A percentile compares a stretch with the other conserved stretches of the same genome.
Conservation (phyloP, 345 rosid species). For the Adansonia digitata region DNA sequence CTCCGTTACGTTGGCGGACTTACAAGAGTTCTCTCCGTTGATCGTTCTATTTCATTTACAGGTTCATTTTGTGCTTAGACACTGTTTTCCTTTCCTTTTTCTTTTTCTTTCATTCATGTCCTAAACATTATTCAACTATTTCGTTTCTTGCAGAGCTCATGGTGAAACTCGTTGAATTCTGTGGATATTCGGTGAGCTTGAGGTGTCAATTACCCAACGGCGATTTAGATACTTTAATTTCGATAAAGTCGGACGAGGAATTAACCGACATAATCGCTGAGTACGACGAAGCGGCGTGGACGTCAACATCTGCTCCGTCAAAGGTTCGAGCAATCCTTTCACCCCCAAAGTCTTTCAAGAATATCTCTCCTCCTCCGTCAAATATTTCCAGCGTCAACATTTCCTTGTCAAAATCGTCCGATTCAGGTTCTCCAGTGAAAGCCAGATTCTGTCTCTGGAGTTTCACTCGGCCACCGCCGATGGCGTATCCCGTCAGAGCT, state of each 20-base stretch:
- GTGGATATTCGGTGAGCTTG: constrained; percentile 38
- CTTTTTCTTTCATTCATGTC: background rate
- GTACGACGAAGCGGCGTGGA: constrained; percentile 30
- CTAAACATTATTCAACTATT: background rate
- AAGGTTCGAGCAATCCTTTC: constrained; percentile 54
- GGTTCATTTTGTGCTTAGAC: constrained; percentile 30
- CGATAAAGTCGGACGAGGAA: constrained; percentile 79
- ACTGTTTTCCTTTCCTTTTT: background rate
- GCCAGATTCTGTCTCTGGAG: constrained; percentile 8
- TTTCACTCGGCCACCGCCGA: constrained; percentile 20
- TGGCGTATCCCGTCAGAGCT: constrained; percentile 20
- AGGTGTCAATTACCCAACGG: constrained; percentile 73
- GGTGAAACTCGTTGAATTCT: constrained; percentile 34
- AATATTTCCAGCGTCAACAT: constrained; percentile 33
- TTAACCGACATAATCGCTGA: constrained; percentile 43
- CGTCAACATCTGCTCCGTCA: constrained; percentile 8
- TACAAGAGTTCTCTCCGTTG: constrained; percentile 75
- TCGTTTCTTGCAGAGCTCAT: constrained; percentile 33
- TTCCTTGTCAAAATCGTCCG: constrained; percentile 18
- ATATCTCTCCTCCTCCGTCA: constrained; percentile 45
- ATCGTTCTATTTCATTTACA: constrained; percentile 52
- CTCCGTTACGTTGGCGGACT: constrained; percentile 84
- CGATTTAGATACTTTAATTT: constrained; percentile 71
- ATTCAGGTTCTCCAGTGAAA: constrained; percentile 23
- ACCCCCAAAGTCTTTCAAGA: constrained; percentile 37